phyloP scores from a whole-genome alignment of 306 rosid species.

The Citrullus mucosospermus region DNA sequence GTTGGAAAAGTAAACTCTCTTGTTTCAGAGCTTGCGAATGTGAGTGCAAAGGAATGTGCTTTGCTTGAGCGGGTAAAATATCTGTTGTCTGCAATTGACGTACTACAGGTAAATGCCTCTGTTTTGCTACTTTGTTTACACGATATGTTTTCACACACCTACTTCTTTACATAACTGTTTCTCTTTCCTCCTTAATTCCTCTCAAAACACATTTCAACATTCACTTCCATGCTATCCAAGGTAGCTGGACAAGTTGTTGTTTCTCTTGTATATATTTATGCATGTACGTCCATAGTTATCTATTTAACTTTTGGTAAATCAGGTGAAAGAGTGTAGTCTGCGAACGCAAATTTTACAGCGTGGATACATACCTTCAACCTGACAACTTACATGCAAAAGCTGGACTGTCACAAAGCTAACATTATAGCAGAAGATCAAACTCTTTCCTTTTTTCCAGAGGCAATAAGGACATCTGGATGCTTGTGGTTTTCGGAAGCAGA shows the following conservation, averaged over 20 bases:
- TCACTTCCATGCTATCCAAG: no score
- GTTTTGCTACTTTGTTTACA: constrained; percentile 1
- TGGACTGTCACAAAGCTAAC: constrained; percentile 14
- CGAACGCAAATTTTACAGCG: constrained; percentile 56
- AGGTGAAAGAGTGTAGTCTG: constrained; percentile 76
- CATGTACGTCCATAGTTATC: not conserved
- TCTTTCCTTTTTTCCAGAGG: not conserved
- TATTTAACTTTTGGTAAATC: constrained; percentile 4
- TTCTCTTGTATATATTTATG: not conserved
- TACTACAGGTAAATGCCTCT: constrained; percentile 44
- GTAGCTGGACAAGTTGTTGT: not conserved
- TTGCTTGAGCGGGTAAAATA: constrained; percentile 64
- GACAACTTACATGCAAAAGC: constrained; percentile 32
- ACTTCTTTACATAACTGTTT: not conserved
- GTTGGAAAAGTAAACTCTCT: constrained; percentile 52
- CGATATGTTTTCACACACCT: not conserved
- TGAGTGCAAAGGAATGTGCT: constrained; percentile 54
- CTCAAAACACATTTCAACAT: not conserved
- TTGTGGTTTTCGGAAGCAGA: constrained; percentile 15
- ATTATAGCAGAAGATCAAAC: constrained; percentile 16
- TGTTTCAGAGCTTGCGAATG: constrained; percentile 44
- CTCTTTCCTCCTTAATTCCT: not conserved
- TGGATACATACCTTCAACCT: constrained; percentile 30
- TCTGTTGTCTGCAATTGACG: constrained; percentile 50
- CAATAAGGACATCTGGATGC: not conserved